phyloP scores from a whole-genome alignment of 2,329 filamentous ascomycete species.

The Apiospora sp. region DNA sequence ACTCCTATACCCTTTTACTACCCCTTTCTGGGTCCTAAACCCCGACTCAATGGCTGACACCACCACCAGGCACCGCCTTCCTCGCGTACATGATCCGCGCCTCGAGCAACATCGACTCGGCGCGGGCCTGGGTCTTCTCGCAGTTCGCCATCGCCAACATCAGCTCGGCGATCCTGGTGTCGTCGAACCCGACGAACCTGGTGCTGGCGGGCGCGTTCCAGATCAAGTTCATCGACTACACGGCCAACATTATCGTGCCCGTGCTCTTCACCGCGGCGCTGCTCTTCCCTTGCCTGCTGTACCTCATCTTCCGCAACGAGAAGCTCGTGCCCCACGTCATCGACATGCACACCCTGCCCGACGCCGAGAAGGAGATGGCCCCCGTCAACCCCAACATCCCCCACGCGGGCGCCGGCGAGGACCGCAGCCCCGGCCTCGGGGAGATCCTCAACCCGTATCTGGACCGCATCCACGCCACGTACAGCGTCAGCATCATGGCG shows the following conservation, averaged over 20 bases:
- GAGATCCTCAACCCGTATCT: constrained; percentile 80
- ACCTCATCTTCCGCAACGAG: constrained; percentile 71
- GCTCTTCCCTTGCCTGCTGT: constrained; percentile 74
- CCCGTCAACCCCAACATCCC: constrained; percentile 80
- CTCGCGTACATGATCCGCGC: constrained; percentile 80
- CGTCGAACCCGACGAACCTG: constrained; percentile 79
- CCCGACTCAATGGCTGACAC: background rate
- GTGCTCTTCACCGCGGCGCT: constrained; percentile 71
- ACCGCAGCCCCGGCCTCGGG: constrained; percentile 63
- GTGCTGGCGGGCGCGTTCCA: constrained; percentile 76
- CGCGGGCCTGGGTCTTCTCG: constrained; percentile 75
- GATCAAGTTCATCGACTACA: constrained; percentile 77
- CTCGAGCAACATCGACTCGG: constrained; percentile 74
- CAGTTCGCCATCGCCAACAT: constrained; percentile 79
- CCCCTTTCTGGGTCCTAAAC: background rate
- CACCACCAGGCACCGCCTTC: constrained; percentile 64
- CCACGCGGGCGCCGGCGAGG: constrained; percentile 61
- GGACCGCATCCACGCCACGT: constrained; percentile 69
- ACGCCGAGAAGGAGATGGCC: constrained; percentile 59
- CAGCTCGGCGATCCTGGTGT: constrained; percentile 77
- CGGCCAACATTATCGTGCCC: constrained; percentile 78
- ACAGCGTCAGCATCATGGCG: constrained; percentile 72
- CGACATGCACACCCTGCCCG: constrained; percentile 71
- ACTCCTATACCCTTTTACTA: background rate
- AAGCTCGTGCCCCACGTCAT: constrained; percentile 71